Conservation (phyloP, 345 rosid species). For the Bruguiera sexangula region DNA sequence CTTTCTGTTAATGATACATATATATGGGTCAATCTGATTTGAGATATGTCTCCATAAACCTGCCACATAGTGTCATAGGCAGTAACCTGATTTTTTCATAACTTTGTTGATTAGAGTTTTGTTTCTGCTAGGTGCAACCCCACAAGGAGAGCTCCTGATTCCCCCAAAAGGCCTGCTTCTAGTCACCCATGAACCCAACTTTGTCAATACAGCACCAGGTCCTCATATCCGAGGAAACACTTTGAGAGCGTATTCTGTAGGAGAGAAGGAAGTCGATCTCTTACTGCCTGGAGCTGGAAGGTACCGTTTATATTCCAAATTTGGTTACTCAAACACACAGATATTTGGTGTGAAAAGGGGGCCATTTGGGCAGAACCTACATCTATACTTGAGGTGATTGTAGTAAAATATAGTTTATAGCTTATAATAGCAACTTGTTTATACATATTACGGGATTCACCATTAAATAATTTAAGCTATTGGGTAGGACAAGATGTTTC, state of each 20-base stretch:
- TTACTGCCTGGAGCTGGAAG: conserved; percentile 81
- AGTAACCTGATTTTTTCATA: not conserved
- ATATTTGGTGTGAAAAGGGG: not conserved
- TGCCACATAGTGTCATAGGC: not conserved
- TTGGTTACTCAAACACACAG: not conserved
- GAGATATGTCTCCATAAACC: not conserved
- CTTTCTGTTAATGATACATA: too few species aligned
- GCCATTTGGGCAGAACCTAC: too few species aligned
- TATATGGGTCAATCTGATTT: too few species aligned
- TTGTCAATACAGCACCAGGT: conserved; percentile 66
- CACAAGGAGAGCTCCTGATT: conserved; percentile 49
- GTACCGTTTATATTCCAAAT: conserved; percentile 26
- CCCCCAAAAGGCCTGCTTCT: conserved; percentile 63
- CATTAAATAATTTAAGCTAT: too few species aligned
- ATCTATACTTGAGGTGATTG: too few species aligned
- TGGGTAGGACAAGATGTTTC: too few species aligned
- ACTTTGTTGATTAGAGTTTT: not conserved
- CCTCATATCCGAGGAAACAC: conserved; percentile 83
- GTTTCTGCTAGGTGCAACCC: conserved; percentile 33
- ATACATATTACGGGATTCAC: too few species aligned
- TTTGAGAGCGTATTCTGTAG: conserved; percentile 63
- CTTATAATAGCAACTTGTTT: too few species aligned
- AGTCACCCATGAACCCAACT: conserved; percentile 75
- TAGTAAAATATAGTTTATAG: too few species aligned
- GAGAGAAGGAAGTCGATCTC: conserved; percentile 84